Conservation (phyloP, 345 rosid genomes). For the Citrus mangshanensis region DNA sequence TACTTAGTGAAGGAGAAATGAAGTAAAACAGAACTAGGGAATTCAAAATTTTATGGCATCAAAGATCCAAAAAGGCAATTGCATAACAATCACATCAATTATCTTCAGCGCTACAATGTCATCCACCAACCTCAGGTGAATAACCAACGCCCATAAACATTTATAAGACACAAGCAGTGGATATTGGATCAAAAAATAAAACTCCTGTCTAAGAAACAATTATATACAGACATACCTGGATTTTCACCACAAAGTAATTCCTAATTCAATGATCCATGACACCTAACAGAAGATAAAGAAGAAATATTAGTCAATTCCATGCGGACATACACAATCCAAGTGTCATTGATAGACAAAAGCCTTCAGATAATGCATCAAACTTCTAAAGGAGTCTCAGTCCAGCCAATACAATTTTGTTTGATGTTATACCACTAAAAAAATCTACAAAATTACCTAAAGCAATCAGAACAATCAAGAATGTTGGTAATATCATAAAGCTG, state of each 20-base stretch:
- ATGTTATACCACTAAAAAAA: not conserved
- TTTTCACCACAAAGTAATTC: conserved; percentile 17
- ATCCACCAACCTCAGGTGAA: conserved; percentile 6
- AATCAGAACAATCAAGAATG: not conserved
- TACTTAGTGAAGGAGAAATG: not conserved
- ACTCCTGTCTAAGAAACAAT: not conserved
- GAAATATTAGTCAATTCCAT: not conserved
- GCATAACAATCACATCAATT: conserved; percentile 5
- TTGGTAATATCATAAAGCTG: conserved; percentile 8
- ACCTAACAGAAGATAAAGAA: conserved; percentile 44
- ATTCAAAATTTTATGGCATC: not conserved
- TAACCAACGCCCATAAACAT: conserved; percentile 12
- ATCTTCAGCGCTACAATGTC: not conserved
- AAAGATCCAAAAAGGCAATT: conserved; percentile 3
- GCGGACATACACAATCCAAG: not conserved
- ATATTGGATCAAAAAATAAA: not conserved
- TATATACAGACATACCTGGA: conserved; percentile 25
- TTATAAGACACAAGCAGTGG: not conserved
- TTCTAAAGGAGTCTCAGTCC: not conserved
- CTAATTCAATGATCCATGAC: conserved; percentile 91
- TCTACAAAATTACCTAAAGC: not conserved
- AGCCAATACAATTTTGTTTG: not conserved
- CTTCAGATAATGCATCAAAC: not conserved
- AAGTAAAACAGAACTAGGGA: not conserved
- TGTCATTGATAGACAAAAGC: not conserved